These are phyloP conservation scores for Stagonosporopsis cucurbitacearum DNA, from an alignment of 2,329 filamentous ascomycete genomes.

Conservation along the genomic window DNA sequence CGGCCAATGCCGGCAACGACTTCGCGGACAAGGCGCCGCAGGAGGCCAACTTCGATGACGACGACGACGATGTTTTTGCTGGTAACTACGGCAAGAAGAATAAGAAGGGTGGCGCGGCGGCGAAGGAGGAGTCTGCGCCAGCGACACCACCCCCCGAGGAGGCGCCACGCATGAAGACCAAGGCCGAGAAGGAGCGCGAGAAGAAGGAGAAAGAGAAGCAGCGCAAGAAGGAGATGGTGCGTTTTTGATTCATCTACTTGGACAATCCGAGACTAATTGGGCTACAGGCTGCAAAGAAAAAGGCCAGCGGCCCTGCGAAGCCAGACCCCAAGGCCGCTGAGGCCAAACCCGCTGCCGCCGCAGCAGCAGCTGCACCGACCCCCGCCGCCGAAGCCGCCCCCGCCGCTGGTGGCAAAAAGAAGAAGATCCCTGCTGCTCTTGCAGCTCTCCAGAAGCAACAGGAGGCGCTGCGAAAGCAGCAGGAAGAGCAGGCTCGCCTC, in stretches of 20 bases:
- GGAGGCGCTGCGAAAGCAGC: constrained; percentile 70
- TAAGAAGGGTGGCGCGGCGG: constrained; percentile 60
- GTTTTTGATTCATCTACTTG: constrained; percentile 21
- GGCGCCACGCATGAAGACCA: constrained; percentile 74
- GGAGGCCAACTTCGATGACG: constrained; percentile 71
- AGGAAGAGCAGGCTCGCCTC: constrained; percentile 68
- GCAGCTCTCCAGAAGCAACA: constrained; percentile 80
- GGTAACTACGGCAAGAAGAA: constrained; percentile 72
- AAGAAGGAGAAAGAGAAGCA: constrained; percentile 99
- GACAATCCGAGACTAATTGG: not conserved
- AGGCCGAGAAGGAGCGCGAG: constrained; percentile 97
- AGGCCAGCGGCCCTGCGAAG: constrained; percentile 60
- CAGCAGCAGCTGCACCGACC: constrained; percentile 39
- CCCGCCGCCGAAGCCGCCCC: constrained; percentile 43
- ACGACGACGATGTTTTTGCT: constrained; percentile 81
- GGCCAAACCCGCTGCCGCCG: constrained; percentile 50
- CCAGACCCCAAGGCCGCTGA: constrained; percentile 48
- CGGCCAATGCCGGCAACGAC: constrained; percentile 49
- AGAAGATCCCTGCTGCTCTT: constrained; percentile 83
- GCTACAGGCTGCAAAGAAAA: constrained; percentile 60
- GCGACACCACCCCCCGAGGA: constrained; percentile 35
- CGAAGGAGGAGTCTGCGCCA: constrained; percentile 49
- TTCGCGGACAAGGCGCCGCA: constrained; percentile 73
- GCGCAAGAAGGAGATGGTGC: constrained; percentile 95
- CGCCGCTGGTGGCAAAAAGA: constrained; percentile 72